Evolutionary conservation across 2,329 filamentous ascomycete genomes (phyloP).

Genomic region (Sodiomyces alkalinus): DNA sequence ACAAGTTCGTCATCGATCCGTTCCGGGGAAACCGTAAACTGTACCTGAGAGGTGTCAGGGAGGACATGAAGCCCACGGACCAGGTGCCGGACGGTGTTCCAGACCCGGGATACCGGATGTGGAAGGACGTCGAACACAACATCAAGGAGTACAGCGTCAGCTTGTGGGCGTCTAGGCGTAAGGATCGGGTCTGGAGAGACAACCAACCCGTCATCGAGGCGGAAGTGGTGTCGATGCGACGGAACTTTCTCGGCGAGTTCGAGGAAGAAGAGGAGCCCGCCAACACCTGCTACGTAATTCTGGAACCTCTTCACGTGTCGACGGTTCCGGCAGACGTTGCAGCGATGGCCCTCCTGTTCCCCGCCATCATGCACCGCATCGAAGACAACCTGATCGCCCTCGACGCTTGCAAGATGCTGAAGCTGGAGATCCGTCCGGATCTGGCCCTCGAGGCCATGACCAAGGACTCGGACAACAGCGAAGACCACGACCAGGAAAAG

Average conservation of each 20-base stretch:
- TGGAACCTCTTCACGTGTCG: constrained; percentile 65
- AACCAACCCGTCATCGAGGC: constrained; percentile 73
- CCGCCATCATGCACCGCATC: constrained; percentile 70
- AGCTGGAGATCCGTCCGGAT: constrained; percentile 46
- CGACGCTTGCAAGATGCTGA: constrained; percentile 55
- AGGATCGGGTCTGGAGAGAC: constrained; percentile 36
- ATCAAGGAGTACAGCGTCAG: constrained; percentile 80
- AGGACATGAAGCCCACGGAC: constrained; percentile 46
- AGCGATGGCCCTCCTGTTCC: constrained; percentile 59
- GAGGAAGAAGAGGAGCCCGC: constrained; percentile 31
- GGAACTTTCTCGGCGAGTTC: constrained; percentile 66
- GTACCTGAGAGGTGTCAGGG: constrained; percentile 35
- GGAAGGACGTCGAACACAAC: constrained; percentile 28
- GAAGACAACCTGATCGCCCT: constrained; percentile 68
- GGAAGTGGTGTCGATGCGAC: constrained; percentile 57
- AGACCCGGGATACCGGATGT: constrained; percentile 26
- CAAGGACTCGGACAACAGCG: constrained; percentile 77
- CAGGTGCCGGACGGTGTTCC: constrained; percentile 43
- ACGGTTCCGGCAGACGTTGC: constrained; percentile 57
- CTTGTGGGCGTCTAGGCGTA: constrained; percentile 47
- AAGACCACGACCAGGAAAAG: constrained; percentile 52
- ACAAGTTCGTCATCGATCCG: constrained; percentile 41
- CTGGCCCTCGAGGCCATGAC: constrained; percentile 81
- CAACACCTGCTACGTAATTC: constrained; percentile 51
- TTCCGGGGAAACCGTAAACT: constrained; percentile 50